A percentile compares a stretch with the other conserved stretches of the same genome.
Conservation (phyloP, 1,284 basidiomycete genomes). For the Gastroboletus turbinatus region DNA sequence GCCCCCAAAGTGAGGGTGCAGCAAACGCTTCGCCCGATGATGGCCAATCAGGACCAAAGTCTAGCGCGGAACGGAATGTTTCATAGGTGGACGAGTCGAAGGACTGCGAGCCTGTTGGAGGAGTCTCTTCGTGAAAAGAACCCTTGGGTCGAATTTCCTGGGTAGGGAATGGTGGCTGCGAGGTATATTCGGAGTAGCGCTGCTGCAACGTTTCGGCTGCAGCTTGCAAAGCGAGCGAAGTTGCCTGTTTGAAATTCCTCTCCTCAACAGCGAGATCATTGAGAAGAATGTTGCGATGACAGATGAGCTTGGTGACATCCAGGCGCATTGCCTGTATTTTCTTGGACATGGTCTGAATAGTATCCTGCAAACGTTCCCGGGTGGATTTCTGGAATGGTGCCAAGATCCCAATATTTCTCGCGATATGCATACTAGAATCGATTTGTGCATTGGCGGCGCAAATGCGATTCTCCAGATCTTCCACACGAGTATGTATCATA, state of each 20-base stretch:
- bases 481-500: constrained; percentile 62
- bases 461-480: constrained; percentile 62
- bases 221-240: constrained; percentile 66
- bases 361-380: constrained; percentile 67
- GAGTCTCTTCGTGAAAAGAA: constrained; percentile 21
- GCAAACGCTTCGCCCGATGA: constrained; percentile 39
- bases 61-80: constrained; percentile 66
- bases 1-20: constrained; percentile 32
- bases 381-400: constrained; percentile 87
- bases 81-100: constrained; percentile 52
- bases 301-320: constrained; percentile 69
- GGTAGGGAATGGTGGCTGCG: constrained; percentile 42
- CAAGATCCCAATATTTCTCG: constrained; percentile 82
- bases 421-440: constrained; percentile 69
- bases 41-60: constrained; percentile 52
- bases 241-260: constrained; percentile 66
- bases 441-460: constrained; percentile 59
- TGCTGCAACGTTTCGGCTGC: constrained; percentile 67
- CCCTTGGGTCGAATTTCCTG: constrained; percentile 36
- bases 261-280: constrained; percentile 75
- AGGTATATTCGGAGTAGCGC: constrained; percentile 33
- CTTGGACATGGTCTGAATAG: constrained; percentile 66
- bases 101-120: constrained; percentile 34
- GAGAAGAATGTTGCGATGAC: constrained; percentile 74
- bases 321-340: constrained; percentile 69